Evolutionary conservation across 2,329 filamentous ascomycete genomes (phyloP), one percentile per base, ranked within the genome.

Genomic region (Microdochium nivale): DNA sequence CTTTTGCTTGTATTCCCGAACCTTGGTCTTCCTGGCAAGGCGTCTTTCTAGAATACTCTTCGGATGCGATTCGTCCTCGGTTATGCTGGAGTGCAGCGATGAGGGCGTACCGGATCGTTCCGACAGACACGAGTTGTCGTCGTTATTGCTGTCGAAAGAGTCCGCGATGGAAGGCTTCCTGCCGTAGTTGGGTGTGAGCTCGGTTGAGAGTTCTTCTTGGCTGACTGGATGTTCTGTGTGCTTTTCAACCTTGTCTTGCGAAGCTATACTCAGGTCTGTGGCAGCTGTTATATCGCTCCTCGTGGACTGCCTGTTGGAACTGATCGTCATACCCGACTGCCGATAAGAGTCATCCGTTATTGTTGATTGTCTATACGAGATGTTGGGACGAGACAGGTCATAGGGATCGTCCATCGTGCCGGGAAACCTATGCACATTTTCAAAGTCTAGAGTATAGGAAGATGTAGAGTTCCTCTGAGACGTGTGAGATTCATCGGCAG

Each of bases 1-100:
- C 35, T 57, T 56, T 43, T 56, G 53, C 37, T 60, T 59, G 51
- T 59, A 59, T 37, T 58, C 58, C 27, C 52, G 55, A 13, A 60
- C 57, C 43, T 56, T 59, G 16, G 56, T 56, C 47, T 58, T 59
- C 19, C 60, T 56, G 25, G 56, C 59, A 32, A 58, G 53, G 25
- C 61, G 56, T 33, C 58, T 54, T 48, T 60, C 58, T 4, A 55
- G 23, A 16, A 62, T 59, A 32, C 54, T 58, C 51, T 30, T 57
- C 46, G 51, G 49, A 30, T 47, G 37, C 25, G 33, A 27, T 25
- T 23, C 48, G 13, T 46, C 48, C 25, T n/a, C 44, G 27, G 33
- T 51, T 2, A 30, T 40, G 25, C 33, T 51, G 43, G 43, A 14
- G 48, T 37, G 25, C 14, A 37, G 25, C 33, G 32, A 55, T 49